Conservation (phyloP, 2,329 filamentous ascomycete genomes). For the Fusarium lateritium region DNA sequence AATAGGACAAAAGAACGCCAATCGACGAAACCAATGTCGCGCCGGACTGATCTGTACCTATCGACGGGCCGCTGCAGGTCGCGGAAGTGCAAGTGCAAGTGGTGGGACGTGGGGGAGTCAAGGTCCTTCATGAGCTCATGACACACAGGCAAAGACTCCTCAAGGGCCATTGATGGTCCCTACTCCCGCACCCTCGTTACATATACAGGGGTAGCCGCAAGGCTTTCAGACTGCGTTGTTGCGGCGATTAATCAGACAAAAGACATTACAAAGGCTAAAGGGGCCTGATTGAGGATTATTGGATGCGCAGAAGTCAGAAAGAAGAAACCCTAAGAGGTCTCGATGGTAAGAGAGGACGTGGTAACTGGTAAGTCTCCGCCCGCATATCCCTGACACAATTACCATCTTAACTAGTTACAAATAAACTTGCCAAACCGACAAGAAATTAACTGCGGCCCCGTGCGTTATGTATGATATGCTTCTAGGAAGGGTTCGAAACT, state of each 20-base stretch:
- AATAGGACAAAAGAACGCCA: constrained; percentile 10
- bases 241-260: neutral
- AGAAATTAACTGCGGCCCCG: neutral
- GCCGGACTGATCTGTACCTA: constrained; percentile 15
- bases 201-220: constrained; percentile 31
- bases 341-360: neutral
- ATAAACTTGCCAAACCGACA: neutral
- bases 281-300: neutral
- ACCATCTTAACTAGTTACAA: neutral
- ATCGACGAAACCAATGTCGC: constrained; percentile 6
- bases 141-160: constrained; percentile 26
- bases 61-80: constrained; percentile 37
- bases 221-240: neutral
- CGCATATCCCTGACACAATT: neutral
- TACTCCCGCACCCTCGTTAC: constrained; percentile 31
- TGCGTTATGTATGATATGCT: constrained; percentile 2
- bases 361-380: constrained; percentile 15
- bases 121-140: constrained; percentile 11
- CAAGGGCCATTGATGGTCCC: constrained; percentile 24
- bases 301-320: constrained; percentile 8
- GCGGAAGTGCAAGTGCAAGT: constrained; percentile 14
- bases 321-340: neutral
- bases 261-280: neutral
- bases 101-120: constrained; percentile 16
- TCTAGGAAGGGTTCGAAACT: constrained; percentile 13